Evolutionary conservation across 345 rosid genomes (phyloP), one percentile per base, ranked within the genome.

Genomic region (Geranium brycei): DNA sequence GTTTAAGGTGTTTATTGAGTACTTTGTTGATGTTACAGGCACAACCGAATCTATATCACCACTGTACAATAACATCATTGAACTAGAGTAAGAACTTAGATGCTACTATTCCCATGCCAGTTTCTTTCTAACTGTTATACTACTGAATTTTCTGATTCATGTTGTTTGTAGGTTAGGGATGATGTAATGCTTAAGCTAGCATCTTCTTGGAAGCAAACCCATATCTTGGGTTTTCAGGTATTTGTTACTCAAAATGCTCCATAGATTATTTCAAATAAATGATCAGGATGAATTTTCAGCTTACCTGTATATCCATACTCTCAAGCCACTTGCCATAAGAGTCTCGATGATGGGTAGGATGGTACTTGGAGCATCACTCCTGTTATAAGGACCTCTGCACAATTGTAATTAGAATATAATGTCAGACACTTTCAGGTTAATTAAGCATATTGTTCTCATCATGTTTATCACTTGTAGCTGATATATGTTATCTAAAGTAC

Each of bases 231-330:
- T 23, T 23, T 23, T 23, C 28, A 23, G 28, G 28, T 23, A 23
- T 23, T 23, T 23, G 28, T 23, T 23, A 23, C 28, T 23, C n/a
- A 23, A 23, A 23, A 23, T 23, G 28, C 28, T 23, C 28, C 28
- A 0, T 23, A 23, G 28, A 23, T 23, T 23, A 23, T 23, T 23
- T 23, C 28, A 23, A 23, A 2, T 23, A 23, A 0, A 0, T 23
- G 28, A 23, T 23, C 28, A 23, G 41, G 41, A 35, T 35, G 41
- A 7, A 35, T 35, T 35, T 35, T 35, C 41, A 35, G 41, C 28
- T 62, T 19, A 76, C 84, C 87, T 80, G 76, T 66, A 83, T 16
- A 80, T 55, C 85, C 81, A 83, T 16, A 80, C 59, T 5, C 74
- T 64, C 5, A 80, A 64, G 3, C 75, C 80, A 32, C 67, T 74